phyloP scores from a whole-genome alignment of 176 grass and related monocot species.

The Elaeis guineensis region DNA sequence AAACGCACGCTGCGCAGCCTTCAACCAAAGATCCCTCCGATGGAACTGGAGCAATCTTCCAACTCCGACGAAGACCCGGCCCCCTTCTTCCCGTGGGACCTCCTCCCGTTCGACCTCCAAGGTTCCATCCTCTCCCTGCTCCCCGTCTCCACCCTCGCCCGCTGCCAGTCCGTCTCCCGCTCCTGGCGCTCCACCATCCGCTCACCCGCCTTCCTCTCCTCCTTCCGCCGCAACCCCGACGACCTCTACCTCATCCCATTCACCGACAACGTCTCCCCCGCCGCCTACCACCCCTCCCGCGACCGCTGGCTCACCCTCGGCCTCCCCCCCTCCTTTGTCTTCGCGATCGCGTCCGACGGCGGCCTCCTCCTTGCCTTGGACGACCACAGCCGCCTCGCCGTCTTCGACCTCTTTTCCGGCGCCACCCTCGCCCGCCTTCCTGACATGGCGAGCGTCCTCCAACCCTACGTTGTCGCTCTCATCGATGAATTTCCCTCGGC shows the following conservation, averaged over 20 bases:
- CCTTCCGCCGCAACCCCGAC: neutral
- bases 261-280: conserved; percentile 19
- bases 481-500: conserved; percentile 12
- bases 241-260: conserved; percentile 26
- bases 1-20: too few relatives aligned
- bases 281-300: conserved; percentile 27
- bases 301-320: neutral
- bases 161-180: conserved; percentile 28
- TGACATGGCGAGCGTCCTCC: neutral
- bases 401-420: neutral
- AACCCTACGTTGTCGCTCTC: conserved; percentile 29
- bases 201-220: conserved; percentile 33
- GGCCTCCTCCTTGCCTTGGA: neutral
- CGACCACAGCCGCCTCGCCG: neutral
- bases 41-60: too few relatives aligned
- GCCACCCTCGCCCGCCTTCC: neutral
- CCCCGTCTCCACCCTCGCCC: conserved; percentile 32
- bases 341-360: neutral
- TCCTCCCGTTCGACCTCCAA: conserved; percentile 28
- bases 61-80: neutral
- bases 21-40: too few relatives aligned
- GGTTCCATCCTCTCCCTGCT: conserved; percentile 39
- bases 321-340: conserved; percentile 3
- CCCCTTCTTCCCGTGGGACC: conserved; percentile 23
- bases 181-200: conserved; percentile 24